phyloP scores from a whole-genome alignment of 1,284 basidiomycete species.

The Cutaneotrichosporon cyanovorans region DNA sequence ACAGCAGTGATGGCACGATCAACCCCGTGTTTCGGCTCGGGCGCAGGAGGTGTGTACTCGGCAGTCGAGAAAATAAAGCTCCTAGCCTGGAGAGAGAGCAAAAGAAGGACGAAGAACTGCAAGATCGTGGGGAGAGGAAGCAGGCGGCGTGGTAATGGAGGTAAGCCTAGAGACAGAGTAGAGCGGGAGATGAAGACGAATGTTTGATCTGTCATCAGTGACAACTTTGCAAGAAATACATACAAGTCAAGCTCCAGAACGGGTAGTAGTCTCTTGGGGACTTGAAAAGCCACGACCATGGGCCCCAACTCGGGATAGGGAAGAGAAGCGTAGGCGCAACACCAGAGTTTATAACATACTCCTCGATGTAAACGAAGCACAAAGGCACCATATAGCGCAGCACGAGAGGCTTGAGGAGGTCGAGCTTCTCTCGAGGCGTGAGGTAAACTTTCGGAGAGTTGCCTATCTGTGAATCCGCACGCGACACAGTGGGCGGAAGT shows the following conservation, averaged over 20 bases:
- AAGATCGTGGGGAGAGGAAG: constrained; percentile 51
- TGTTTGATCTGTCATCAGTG: constrained; percentile 55
- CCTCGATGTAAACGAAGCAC: constrained; percentile 58
- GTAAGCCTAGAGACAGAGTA: constrained; percentile 77
- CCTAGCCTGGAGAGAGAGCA: constrained; percentile 49
- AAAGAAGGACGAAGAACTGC: constrained; percentile 57
- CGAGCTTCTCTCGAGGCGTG: constrained; percentile 63
- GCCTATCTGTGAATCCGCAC: neutral
- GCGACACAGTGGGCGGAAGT: neutral
- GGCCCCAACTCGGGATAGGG: constrained; percentile 63
- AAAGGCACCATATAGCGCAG: constrained; percentile 55
- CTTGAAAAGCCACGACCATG: constrained; percentile 69
- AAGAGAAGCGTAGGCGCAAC: constrained; percentile 87
- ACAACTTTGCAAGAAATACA: constrained; percentile 1
- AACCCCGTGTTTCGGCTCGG: constrained; percentile 14
- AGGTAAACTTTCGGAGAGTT: constrained; percentile 37
- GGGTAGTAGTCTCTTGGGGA: constrained; percentile 90
- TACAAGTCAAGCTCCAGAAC: constrained; percentile 56
- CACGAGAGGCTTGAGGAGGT: constrained; percentile 64
- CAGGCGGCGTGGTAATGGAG: constrained; percentile 64
- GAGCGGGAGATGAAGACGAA: constrained; percentile 95
- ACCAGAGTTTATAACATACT: constrained; percentile 89
- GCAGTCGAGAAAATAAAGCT: constrained; percentile 37
- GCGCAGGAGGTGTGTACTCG: constrained; percentile 25
- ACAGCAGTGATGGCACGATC: constrained; percentile 58